Evolutionary conservation across 78 protist species (phyloP), one percentile per base, ranked within the genome.

Genomic region (Polysphondylium violaceum): DNA sequence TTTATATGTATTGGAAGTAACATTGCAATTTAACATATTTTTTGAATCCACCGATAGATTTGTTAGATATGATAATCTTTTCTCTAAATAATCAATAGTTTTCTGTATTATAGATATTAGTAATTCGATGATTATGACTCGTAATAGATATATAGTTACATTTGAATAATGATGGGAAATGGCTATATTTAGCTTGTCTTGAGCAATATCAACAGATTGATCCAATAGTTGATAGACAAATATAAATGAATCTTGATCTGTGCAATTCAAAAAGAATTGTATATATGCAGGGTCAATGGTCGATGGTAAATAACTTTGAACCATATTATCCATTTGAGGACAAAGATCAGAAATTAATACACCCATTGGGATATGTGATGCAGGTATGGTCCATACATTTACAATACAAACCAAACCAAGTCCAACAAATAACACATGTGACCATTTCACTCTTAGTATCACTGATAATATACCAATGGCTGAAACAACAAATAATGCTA

Each of bases 21-120:
- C 58, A 53, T 63, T 83, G 44, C 91, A 83, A 69, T 83, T 83
- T 41, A 83, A 59, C 7, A 83, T 63, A 69, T 83, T 60, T 2
- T 56, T 55, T 1, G 91, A 11, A 43, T 69, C 79, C 9, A 25
- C 43, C 40, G 77, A 44, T 27, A 83, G 27, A 43, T 69, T 35
- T 0, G 23, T 27, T 12, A 83, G 43, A 23, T 69, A 77, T 58
- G 38, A 11, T 29, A 83, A 3, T 56, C 43, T 51, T 1, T 8
- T 8, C 43, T 83, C 63, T 8, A 83, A 23, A 44, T 55, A 11
- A 1, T 71, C 5, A 19, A 83, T 83, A 1, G 77, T 51, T 17
- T 12, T 36, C 27, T 60, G 7, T 5, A 60, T 7, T 31, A 4
- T 7, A 4, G 7, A 29, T 4, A 60, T 60, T 12, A 29, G 27